Evolutionary conservation across 257 asterid genomes (phyloP).

Genomic region (Linaria vulgaris): DNA sequence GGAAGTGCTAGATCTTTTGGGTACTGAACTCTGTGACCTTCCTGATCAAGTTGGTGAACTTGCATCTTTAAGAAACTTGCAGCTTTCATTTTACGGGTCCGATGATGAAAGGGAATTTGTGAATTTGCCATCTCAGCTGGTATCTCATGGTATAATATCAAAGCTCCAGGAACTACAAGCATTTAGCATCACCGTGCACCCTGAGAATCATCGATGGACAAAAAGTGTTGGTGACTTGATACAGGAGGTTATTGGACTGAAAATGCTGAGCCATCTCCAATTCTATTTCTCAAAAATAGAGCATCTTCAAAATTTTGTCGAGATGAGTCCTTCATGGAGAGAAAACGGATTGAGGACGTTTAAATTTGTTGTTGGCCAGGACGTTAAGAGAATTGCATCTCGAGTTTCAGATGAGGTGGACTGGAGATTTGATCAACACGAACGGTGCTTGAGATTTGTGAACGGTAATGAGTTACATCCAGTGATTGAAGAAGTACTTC

Average conservation of each 20-base stretch:
- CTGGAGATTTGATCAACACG: not conserved
- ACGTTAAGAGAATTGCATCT: not conserved
- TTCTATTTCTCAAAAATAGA: not conserved
- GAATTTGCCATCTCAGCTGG: not conserved
- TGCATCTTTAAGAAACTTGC: conserved; percentile 15
- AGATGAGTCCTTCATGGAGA: not conserved
- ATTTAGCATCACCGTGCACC: not conserved
- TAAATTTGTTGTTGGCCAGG: not conserved
- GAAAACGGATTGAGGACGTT: not conserved
- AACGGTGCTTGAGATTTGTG: not conserved
- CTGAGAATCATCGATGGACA: not conserved
- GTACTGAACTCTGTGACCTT: not conserved
- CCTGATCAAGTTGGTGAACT: conserved; percentile 10
- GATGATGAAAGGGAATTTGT: conserved; percentile 6
- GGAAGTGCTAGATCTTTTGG: conserved; percentile 4
- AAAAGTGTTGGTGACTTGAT: not conserved
- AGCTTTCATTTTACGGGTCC: not conserved
- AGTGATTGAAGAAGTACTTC: not conserved
- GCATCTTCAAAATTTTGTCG: not conserved
- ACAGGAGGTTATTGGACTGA: not conserved
- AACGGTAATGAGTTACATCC: not conserved
- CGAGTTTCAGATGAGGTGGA: not conserved
- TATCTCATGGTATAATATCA: conserved; percentile 9
- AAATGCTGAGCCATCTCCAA: not conserved
- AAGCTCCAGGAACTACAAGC: not conserved